A percentile compares a stretch with the other conserved stretches of the same genome.
These are phyloP conservation scores for Colletotrichum limetticola DNA, from an alignment of 2,329 filamentous ascomycete species.

Conservation along the genomic window DNA sequence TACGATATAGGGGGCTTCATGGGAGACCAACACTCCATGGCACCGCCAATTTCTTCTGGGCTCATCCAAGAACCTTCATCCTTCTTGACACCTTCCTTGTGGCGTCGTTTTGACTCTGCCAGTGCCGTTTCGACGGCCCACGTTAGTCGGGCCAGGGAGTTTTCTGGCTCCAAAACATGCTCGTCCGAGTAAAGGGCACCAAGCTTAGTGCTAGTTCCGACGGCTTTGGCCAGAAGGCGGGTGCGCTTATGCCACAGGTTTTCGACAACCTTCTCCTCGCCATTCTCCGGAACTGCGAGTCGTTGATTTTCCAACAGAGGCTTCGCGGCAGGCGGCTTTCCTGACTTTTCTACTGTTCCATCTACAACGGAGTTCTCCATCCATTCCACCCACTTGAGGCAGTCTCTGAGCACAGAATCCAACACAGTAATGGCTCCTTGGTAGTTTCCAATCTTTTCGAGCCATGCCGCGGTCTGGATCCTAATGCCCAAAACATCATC, in stretches of 20 bases:
- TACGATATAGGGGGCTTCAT: not conserved
- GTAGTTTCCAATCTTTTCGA: constrained; percentile 80
- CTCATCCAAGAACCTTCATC: constrained; percentile 79
- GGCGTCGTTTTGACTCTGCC: constrained; percentile 76
- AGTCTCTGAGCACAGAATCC: constrained; percentile 79
- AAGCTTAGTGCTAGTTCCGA: constrained; percentile 84
- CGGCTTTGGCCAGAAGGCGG: constrained; percentile 76
- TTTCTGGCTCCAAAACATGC: constrained; percentile 77
- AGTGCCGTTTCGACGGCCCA: constrained; percentile 86
- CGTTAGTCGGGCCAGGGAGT: constrained; percentile 79
- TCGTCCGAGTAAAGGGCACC: constrained; percentile 84
- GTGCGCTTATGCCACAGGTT: constrained; percentile 69
- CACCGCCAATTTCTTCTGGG: constrained; percentile 76
- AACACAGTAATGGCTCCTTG: constrained; percentile 79
- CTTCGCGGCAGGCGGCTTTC: constrained; percentile 42
- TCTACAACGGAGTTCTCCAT: constrained; percentile 63
- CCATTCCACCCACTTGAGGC: constrained; percentile 67
- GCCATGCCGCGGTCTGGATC: constrained; percentile 81
- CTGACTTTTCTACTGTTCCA: constrained; percentile 55
- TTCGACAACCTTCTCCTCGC: constrained; percentile 50
- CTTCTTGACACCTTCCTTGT: constrained; percentile 73
- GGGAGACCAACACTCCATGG: constrained; percentile 69
- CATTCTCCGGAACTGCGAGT: constrained; percentile 33
- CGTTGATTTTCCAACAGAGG: constrained; percentile 14
- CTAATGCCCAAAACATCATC: constrained; percentile 92